Percentiles rank a stretch among this genome's conserved stretches.
Evolutionary conservation across 192 early-diverging fungal genomes (phyloP).

Genomic region (Martensiomyces pterosporus): DNA sequence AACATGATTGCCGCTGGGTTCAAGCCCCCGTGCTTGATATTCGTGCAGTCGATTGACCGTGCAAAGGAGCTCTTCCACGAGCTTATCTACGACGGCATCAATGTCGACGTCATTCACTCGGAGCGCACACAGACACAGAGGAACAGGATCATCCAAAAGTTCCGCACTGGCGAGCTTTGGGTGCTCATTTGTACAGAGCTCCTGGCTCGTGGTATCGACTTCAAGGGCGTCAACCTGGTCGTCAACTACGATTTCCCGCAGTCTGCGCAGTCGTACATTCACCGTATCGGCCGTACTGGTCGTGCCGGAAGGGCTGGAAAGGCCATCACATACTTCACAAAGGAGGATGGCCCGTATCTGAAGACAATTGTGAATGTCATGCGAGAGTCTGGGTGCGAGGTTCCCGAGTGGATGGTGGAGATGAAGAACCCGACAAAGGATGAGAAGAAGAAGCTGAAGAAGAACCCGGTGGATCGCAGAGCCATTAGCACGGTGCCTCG

Average conservation of each 20-base stretch:
- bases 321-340: constrained; percentile 94
- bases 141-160: constrained; percentile 84
- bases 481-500: constrained; percentile 73
- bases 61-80: constrained; percentile 96
- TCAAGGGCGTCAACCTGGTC: constrained; percentile 94
- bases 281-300: constrained; percentile 97
- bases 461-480: constrained; percentile 67
- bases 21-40: constrained; percentile 91
- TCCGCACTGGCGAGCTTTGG: constrained; percentile 88
- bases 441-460: constrained; percentile 65
- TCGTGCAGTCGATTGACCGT: constrained; percentile 96
- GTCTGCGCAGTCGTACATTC: constrained; percentile 88
- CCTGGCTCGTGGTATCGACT: constrained; percentile 98
- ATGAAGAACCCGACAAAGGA: constrained; percentile 64
- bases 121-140: constrained; percentile 92
- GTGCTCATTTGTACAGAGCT: constrained; percentile 95
- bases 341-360: constrained; percentile 84
- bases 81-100: constrained; percentile 94
- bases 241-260: constrained; percentile 99
- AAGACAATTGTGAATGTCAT: constrained; percentile 96
- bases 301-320: constrained; percentile 88
- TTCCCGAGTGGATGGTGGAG: constrained; percentile 96
- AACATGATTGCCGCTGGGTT: constrained; percentile 74
- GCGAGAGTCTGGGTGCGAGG: constrained; percentile 89
- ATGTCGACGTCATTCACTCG: constrained; percentile 97